Base-by-base conservation (phyloP, 257 asterid genomes). In the Thymus mandschuricus region DNA sequence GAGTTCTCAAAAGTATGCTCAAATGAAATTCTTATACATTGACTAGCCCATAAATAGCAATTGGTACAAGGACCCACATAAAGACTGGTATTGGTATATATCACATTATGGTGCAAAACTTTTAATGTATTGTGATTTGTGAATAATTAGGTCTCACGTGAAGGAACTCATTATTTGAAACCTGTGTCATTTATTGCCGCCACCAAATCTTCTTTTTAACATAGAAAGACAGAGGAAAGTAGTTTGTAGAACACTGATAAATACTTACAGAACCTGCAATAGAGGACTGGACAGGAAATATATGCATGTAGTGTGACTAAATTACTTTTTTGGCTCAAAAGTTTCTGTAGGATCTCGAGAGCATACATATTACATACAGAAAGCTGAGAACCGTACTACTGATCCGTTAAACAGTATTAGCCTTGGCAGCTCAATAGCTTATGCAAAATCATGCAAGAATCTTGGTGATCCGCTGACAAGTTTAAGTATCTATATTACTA, bases 391-490 rank as follows among this genome's bases (percentile, higher is more conserved):
- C 72, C 78, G 44, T 9, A 6, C 70, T 13, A 30, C 34, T 27
- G 44, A 64, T 64, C 44, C 52, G 50, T 57, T 9, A 49, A 6
- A 35, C 33, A 45, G 57, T 12, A 60, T 43, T 40, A 54, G 66
- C 35, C 60, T 66, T 35, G 38, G 29, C 29, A 5, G 44, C 69
- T 66, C 34, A 45, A 21, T 45, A 5, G 44, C 69, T 69, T 27
- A 29, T 72, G 56, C 64, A 60, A 29, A 34, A 30, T 60, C 33
- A 33, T 21, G 69, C 75, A 63, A 71, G 35, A 61, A 43, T 28
- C 10, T 27, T 33, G 40, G n/a, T 59, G 61, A 62, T 63, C 33
- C 48, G 59, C 52, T n/a, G n/a, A n/a, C n/a, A n/a, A n/a, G n/a
- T n/a, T n/a, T 30, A 35, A 29, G 65, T 28, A 54, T 71, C 54